Evolutionary conservation across 257 asterid species (phyloP).

Genomic region (Scutellaria barbata): DNA sequence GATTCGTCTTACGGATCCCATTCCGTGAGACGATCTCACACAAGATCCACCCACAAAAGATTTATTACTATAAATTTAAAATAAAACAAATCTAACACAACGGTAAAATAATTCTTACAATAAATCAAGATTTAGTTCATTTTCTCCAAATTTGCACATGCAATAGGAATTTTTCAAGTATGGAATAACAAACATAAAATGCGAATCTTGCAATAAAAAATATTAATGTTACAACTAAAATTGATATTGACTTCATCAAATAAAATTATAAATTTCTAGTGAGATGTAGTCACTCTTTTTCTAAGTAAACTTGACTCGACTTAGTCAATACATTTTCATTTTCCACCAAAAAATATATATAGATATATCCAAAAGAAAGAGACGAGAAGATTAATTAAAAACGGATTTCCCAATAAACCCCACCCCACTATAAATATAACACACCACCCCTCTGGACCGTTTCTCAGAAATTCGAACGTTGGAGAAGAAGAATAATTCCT

Average conservation of each 20-base stretch:
- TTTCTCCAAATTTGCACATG: slow-evolving; percentile 1
- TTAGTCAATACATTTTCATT: slow-evolving; percentile 28
- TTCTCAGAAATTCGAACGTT: slow-evolving; percentile 52
- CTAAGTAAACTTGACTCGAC: slow-evolving; percentile 22
- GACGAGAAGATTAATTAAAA: not conserved
- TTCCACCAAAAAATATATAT: not conserved
- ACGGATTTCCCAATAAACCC: slow-evolving; percentile 32
- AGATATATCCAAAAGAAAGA: slow-evolving; percentile 11
- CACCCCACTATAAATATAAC: not conserved
- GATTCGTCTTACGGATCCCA: no score
- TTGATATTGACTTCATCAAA: slow-evolving; percentile 38
- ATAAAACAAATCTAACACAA: no score
- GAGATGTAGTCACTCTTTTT: not conserved
- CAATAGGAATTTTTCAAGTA: not conserved
- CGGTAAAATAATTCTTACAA: no score
- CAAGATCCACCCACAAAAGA: no score
- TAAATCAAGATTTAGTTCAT: no score
- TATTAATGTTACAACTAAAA: not conserved
- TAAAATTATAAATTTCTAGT: not conserved
- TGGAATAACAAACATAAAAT: no score
- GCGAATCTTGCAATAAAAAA: not conserved
- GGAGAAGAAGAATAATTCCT: slow-evolving; percentile 28
- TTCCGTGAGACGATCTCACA: no score
- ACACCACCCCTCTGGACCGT: not conserved
- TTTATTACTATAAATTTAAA: no score